Conservation (phyloP, 148 eudicot species). For the Pouteria glomerata region DNA sequence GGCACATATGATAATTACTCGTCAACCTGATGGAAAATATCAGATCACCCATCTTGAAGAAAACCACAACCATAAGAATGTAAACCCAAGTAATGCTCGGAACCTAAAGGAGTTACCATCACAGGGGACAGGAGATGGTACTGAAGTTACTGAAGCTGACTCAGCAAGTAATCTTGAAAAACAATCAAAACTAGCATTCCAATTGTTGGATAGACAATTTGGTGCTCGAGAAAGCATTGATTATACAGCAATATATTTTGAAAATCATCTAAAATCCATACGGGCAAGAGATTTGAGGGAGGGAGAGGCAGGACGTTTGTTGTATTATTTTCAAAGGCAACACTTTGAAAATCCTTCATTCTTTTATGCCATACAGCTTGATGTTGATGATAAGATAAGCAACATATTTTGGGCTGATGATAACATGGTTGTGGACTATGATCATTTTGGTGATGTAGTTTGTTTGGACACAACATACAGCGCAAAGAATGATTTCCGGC, state of each 20-base stretch:
- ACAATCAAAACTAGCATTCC: conserved; percentile 11
- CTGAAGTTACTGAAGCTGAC: conserved; percentile 2
- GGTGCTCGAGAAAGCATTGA: conserved; percentile 3
- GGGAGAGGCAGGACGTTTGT: conserved; percentile 18
- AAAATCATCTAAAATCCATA: not conserved
- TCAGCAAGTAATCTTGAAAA: not conserved
- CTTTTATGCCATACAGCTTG: conserved; percentile 19
- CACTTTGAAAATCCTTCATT: conserved; percentile 18
- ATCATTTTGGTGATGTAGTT: conserved; percentile 18
- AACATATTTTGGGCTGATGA: conserved; percentile 25
- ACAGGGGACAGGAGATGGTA: not conserved
- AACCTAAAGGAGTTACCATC: conserved; percentile 4
- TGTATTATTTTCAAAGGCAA: conserved; percentile 21
- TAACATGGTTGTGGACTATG: conserved; percentile 19
- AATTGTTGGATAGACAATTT: conserved; percentile 10
- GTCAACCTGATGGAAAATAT: conserved; percentile 32
- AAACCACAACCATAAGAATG: conserved; percentile 26
- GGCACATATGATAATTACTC: conserved; percentile 35
- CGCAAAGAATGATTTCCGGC: conserved; percentile 10
- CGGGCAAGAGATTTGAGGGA: conserved; percentile 14
- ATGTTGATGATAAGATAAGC: conserved; percentile 19
- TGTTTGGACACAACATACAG: conserved; percentile 20
- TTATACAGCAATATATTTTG: not conserved
- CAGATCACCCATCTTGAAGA: conserved; percentile 24
- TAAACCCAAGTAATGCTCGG: conserved; percentile 9